These are phyloP conservation scores for Murraya paniculata DNA, from an alignment of 345 rosid genomes.

Conservation along the genomic window DNA sequence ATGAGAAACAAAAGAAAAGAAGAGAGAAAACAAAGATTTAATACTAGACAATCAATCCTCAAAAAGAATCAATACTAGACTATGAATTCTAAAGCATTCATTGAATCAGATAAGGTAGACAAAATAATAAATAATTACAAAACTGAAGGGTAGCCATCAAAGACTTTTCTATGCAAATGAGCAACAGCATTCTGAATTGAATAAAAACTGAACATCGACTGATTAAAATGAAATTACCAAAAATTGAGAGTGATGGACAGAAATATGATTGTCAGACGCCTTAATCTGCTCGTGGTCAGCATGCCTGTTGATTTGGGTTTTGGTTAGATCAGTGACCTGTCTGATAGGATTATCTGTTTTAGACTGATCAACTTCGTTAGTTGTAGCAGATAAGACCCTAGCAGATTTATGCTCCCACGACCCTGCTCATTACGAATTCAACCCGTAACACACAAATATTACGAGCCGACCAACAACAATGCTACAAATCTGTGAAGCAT, in stretches of 20 bases:
- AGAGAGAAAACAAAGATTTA: too few species aligned
- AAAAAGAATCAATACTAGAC: not conserved
- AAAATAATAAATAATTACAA: not conserved
- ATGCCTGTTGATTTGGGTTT: conserved; percentile 3
- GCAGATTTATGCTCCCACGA: conserved; percentile 61
- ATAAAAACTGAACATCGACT: not conserved
- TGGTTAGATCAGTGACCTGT: conserved; percentile 43
- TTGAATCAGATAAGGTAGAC: not conserved
- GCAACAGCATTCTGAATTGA: not conserved
- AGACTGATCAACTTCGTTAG: conserved; percentile 39
- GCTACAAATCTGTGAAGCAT: not conserved
- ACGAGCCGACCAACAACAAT: not conserved
- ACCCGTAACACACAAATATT: not conserved
- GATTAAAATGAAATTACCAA: conserved; percentile 28
- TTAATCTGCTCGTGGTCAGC: not conserved
- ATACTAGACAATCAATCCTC: not conserved
- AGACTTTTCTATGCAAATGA: not conserved
- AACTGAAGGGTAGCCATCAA: conserved; percentile 4
- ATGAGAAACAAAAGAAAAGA: not conserved
- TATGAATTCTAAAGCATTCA: not conserved
- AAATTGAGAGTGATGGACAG: conserved; percentile 14
- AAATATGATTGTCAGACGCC: not conserved
- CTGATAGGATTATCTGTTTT: conserved; percentile 43
- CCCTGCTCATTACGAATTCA: conserved; percentile 33
- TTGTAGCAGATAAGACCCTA: conserved; percentile 66